A percentile compares a stretch with the other conserved stretches of the same genome.
Evolutionary conservation across 495 filamentous ascomycete genomes (phyloP).

Genomic region (Hypomontagnella monticulosa): DNA sequence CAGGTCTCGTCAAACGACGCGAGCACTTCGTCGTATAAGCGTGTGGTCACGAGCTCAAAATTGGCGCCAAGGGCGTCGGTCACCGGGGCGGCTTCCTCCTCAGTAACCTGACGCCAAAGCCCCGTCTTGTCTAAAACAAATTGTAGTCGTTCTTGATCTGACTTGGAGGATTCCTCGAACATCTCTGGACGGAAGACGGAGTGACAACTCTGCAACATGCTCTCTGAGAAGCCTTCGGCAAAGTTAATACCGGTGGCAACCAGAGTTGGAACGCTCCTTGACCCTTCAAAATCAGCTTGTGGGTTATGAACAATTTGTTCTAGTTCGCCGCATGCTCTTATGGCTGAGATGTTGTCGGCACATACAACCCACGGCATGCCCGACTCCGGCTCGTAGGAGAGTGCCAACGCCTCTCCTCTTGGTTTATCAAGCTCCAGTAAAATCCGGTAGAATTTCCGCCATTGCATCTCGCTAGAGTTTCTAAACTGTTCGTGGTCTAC

Average conservation of each 20-base stretch:
- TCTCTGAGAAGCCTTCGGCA: constrained; percentile 67
- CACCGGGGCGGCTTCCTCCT: constrained; percentile 69
- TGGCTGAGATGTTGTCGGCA: constrained; percentile 77
- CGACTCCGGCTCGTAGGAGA: constrained; percentile 74
- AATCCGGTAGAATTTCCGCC: constrained; percentile 88
- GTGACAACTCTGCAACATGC: constrained; percentile 67
- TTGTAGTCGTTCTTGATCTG: constrained; percentile 74
- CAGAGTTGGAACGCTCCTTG: constrained; percentile 54
- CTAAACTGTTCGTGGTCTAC: constrained; percentile 78
- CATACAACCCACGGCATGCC: constrained; percentile 85
- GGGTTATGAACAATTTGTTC: constrained; percentile 75
- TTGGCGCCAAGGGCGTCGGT: constrained; percentile 65
- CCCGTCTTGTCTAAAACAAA: constrained; percentile 75
- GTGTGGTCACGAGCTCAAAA: constrained; percentile 63
- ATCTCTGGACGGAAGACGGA: constrained; percentile 72
- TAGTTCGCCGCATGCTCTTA: constrained; percentile 80
- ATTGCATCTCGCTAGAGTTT: constrained; percentile 78
- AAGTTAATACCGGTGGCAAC: constrained; percentile 70
- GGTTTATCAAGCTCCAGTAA: constrained; percentile 86
- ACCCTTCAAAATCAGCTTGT: constrained; percentile 43
- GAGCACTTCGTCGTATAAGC: constrained; percentile 60
- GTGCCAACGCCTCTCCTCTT: constrained; percentile 77
- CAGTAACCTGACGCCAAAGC: constrained; percentile 75
- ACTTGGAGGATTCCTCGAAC: constrained; percentile 71
- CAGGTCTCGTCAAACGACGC: constrained; percentile 47